phyloP scores from a whole-genome alignment of 1,284 basidiomycete species.

The Leccinum pachyderme region DNA sequence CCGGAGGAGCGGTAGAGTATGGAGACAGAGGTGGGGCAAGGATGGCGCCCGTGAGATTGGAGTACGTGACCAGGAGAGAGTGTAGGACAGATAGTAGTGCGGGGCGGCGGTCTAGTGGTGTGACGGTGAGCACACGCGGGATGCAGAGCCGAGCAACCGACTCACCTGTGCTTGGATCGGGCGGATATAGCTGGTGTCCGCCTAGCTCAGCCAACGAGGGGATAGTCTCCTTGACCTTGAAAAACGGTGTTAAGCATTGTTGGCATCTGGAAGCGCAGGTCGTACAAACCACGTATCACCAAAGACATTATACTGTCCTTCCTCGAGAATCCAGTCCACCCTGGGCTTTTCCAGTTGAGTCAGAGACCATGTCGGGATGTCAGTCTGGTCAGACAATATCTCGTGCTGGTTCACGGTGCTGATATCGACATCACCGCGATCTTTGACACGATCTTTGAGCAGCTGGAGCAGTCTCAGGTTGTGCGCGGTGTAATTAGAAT shows the following conservation, averaged over 20 bases:
- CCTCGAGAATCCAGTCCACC: constrained; percentile 78
- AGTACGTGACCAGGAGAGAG: constrained; percentile 71
- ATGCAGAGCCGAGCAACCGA: constrained; percentile 3
- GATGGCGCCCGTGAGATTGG: constrained; percentile 58
- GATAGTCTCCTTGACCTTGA: constrained; percentile 71
- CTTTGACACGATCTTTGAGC: constrained; percentile 50
- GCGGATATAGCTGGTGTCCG: constrained; percentile 69
- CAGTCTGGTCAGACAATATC: constrained; percentile 60
- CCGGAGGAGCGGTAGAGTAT: constrained; percentile 48
- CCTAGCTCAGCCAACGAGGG: constrained; percentile 70
- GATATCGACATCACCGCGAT: constrained; percentile 36
- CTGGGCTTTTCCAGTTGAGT: constrained; percentile 73
- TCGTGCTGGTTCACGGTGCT: constrained; percentile 52
- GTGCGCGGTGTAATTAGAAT: constrained; percentile 65
- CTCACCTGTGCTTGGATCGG: constrained; percentile 63
- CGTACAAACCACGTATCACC: constrained; percentile 81
- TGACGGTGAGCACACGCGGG: constrained; percentile 8
- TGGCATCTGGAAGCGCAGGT: constrained; percentile 16
- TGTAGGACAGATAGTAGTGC: constrained; percentile 63
- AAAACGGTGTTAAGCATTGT: constrained; percentile 10
- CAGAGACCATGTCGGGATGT: constrained; percentile 72
- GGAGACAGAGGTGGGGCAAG: constrained; percentile 59
- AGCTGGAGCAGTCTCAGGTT: constrained; percentile 64
- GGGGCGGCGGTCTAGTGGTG: constrained; percentile 61
- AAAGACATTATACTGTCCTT: constrained; percentile 69